A percentile compares a stretch with the other conserved stretches of the same genome.
Conservation (phyloP, 768 basidiomycete genomes). For the Exsudoporus frostii region DNA sequence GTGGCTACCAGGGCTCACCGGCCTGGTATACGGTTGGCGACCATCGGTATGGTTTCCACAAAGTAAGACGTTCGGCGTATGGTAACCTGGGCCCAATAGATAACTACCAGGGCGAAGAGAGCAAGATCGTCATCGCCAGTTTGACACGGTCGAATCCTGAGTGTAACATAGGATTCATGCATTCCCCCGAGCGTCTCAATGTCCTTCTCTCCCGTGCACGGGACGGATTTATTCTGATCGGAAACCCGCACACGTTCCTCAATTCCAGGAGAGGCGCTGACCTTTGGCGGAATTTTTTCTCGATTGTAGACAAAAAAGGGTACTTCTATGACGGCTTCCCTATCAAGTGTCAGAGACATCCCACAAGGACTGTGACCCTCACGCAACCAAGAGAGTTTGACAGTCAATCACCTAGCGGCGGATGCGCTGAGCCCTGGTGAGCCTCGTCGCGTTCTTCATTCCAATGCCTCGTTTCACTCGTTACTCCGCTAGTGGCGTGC, state of each 20-base stretch:
- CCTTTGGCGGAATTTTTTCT: conserved; percentile 51
- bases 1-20: conserved; percentile 39
- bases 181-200: conserved; percentile 63
- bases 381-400: conserved; percentile 49
- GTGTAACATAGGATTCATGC: conserved; percentile 69
- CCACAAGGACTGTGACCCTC: conserved; percentile 37
- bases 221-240: conserved; percentile 62
- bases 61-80: background rate
- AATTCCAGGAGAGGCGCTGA: conserved; percentile 49
- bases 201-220: conserved; percentile 73
- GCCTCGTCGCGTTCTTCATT: conserved; percentile 4
- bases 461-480: background rate
- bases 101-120: conserved; percentile 77
- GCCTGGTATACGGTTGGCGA: conserved; percentile 52
- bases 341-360: conserved; percentile 55
- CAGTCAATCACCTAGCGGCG: conserved; percentile 56
- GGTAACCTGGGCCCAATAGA: conserved; percentile 39
- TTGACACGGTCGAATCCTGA: conserved; percentile 58
- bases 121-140: conserved; percentile 61
- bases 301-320: conserved; percentile 36
- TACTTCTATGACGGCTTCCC: conserved; percentile 62
- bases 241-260: conserved; percentile 60
- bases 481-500: conserved; percentile 1
- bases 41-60: conserved; percentile 50
- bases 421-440: conserved; percentile 60